Evolutionary conservation across 2,329 filamentous ascomycete species (phyloP), one percentile per base, ranked within the genome.

Genomic region (Thielaviopsis punctulata): DNA sequence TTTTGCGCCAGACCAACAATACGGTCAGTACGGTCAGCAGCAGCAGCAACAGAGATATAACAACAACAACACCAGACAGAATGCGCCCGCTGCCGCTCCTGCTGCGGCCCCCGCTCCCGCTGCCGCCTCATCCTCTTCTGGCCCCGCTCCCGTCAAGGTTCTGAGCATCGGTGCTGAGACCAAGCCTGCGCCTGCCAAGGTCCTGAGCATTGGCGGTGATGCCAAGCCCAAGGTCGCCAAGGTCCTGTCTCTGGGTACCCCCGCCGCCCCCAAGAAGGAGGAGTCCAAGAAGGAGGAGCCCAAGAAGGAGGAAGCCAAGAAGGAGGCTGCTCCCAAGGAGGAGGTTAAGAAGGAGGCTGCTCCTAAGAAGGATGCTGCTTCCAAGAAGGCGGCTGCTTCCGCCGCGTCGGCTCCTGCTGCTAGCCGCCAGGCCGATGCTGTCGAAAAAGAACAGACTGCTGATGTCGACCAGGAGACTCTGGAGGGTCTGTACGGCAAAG

Each of bases 401-500:
- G 90, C 89, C 46, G 80, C 87, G 50, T 87, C 84, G 36, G 94
- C 86, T 63, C 87, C 88, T 8, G 77, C 87, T 52, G 72, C 72
- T 49, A 63, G 65, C 63, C 81, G 85, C 57, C 84, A 88, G 57
- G 80, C 76, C n/a, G 86, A 93, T 64, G 80, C 85, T 33, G 84
- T 98, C 54, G 77, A 84, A 56, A 85, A 89, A 67, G 84, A 90
- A 62, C 86, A 94, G 64, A 73, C 77, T 2, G 82, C 82, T 21
- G 82, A 86, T 64, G 82, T 86, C 18, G 76, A 80, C 53, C 71
- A 79, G 2, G 74, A 75, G 23, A 90, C 87, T 0, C 71, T 98
- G 56, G 86, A 88, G 66, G 90, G 96, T 65, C 92, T 98, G 56
- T 98, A 92, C 66, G 92, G 92, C 64, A 95, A 96, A 68, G 88